A percentile compares a stretch with the other conserved stretches of the same genome.
Conservation (phyloP, 2,329 filamentous ascomycete species). For the Penicillium sp. region DNA sequence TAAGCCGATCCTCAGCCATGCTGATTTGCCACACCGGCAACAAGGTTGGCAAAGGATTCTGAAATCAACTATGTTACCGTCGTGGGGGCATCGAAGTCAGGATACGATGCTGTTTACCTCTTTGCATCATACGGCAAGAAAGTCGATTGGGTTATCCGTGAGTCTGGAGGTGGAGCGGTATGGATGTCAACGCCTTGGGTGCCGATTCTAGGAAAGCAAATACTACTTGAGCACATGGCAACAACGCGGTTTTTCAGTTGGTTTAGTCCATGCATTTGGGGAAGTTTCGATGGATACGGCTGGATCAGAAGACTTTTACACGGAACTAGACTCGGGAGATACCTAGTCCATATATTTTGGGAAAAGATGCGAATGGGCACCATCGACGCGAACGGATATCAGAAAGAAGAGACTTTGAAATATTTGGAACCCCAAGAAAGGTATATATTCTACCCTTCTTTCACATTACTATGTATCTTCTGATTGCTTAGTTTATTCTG, state of each 20-base stretch:
- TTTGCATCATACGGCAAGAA: slow-evolving; percentile 60
- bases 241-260: background rate
- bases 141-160: slow-evolving; percentile 35
- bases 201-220: background rate
- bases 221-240: background rate
- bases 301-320: background rate
- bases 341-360: background rate
- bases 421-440: background rate
- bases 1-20: background rate
- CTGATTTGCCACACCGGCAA: background rate
- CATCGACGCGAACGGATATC: background rate
- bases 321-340: background rate
- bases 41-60: background rate
- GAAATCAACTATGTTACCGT: background rate
- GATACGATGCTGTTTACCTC: slow-evolving; percentile 67
- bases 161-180: slow-evolving; percentile 25
- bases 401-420: background rate
- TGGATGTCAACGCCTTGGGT: slow-evolving; percentile 12
- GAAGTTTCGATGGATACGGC: background rate
- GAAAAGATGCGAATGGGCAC: background rate
- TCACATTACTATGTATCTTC: background rate
- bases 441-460: background rate
- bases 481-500: background rate
- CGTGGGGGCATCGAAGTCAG: slow-evolving; percentile 55
- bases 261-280: background rate